Conservation (phyloP, 768 basidiomycete species). For the Lactarius hatsudake region DNA sequence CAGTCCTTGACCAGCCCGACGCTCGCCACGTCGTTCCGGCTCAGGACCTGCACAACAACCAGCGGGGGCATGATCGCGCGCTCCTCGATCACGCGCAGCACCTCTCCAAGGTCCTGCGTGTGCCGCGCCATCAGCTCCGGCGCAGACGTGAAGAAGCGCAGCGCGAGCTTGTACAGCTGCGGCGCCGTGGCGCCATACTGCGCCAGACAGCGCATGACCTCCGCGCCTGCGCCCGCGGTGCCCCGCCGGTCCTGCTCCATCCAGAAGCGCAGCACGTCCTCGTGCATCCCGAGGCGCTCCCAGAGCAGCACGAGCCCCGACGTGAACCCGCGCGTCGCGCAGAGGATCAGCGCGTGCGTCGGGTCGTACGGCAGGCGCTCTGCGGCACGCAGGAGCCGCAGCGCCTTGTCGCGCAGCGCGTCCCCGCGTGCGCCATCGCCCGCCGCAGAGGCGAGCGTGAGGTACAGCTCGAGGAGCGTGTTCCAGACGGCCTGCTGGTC, state of each 20-base stretch:
- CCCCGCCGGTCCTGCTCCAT: slow-evolving; percentile 64
- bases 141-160: slow-evolving; percentile 86
- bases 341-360: slow-evolving; percentile 92
- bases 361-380: slow-evolving; percentile 66
- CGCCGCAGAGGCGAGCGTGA: slow-evolving; percentile 49
- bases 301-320: slow-evolving; percentile 85
- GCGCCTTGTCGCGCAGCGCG: slow-evolving; percentile 56
- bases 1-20: slow-evolving; percentile 91
- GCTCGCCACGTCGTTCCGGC: slow-evolving; percentile 85
- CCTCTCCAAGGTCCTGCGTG: slow-evolving; percentile 60
- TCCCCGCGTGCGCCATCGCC: slow-evolving; percentile 31
- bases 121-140: slow-evolving; percentile 71
- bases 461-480: slow-evolving; percentile 90
- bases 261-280: slow-evolving; percentile 91
- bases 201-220: slow-evolving; percentile 68
- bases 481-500: slow-evolving; percentile 93
- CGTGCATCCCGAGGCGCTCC: slow-evolving; percentile 95
- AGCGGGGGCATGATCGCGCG: slow-evolving; percentile 84
- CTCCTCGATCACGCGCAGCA: slow-evolving; percentile 77
- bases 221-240: slow-evolving; percentile 37
- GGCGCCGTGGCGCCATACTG: slow-evolving; percentile 70
- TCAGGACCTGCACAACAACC: slow-evolving; percentile 85
- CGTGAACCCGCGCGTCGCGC: slow-evolving; percentile 79
- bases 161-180: slow-evolving; percentile 80
- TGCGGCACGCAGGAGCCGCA: slow-evolving; percentile 64